phyloP scores from a whole-genome alignment of 305 asterid genomes.

The Fraxinus sp. region DNA sequence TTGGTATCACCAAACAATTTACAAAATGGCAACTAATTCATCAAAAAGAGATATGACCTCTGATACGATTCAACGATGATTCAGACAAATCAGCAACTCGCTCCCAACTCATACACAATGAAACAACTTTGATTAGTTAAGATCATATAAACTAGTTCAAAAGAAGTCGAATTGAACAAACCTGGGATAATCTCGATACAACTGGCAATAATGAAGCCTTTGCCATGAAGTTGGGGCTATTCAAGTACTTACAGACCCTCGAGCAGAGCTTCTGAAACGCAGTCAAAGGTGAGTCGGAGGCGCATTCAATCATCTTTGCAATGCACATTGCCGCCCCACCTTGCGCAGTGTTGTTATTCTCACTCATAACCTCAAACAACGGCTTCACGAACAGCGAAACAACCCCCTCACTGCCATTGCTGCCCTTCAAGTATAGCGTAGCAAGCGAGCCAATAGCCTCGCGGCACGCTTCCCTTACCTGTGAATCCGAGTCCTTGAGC shows the following conservation, averaged over 20 bases:
- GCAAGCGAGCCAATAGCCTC: constrained; percentile 84
- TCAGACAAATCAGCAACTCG: not conserved
- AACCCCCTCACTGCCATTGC: constrained; percentile 60
- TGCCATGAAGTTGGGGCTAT: constrained; percentile 76
- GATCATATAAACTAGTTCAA: not conserved
- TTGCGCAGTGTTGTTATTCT: constrained; percentile 84
- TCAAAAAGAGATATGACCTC: not conserved
- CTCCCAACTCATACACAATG: not conserved
- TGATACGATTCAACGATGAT: not conserved
- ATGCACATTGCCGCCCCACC: constrained; percentile 86
- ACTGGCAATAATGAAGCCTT: constrained; percentile 85
- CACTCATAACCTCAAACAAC: constrained; percentile 87
- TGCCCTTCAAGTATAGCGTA: constrained; percentile 71
- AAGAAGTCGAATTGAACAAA: constrained; percentile 32
- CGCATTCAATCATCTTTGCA: constrained; percentile 86
- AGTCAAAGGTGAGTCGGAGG: constrained; percentile 56
- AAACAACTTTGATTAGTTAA: constrained; percentile 9
- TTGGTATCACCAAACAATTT: constrained; percentile 12
- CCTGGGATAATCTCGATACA: constrained; percentile 90
- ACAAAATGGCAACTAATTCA: constrained; percentile 13
- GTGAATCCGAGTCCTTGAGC: constrained; percentile 91
- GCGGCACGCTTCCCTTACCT: constrained; percentile 84
- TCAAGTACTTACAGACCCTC: constrained; percentile 83
- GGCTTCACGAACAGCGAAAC: constrained; percentile 87
- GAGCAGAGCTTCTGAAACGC: constrained; percentile 82